Evolutionary conservation across 495 filamentous ascomycete genomes (phyloP), one percentile per base, ranked within the genome.

Genomic region (Oidiodendron maius): DNA sequence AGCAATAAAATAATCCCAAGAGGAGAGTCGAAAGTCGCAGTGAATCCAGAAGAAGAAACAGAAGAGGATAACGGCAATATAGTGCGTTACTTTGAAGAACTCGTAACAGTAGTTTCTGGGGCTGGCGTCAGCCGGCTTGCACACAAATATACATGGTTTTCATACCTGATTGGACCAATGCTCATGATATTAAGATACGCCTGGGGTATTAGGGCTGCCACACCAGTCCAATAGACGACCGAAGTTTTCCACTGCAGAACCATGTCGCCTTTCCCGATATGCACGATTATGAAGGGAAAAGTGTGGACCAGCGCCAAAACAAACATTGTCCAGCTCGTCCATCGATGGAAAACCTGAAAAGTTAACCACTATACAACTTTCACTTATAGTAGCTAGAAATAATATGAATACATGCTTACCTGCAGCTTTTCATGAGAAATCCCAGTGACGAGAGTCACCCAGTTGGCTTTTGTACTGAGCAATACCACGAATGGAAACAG

Each of bases 1-100:
- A 4, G 76, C 75, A 53, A 82, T 77, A 52, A 82, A 81, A 55
- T 83, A 84, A 54, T 81, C 75, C 78, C 77, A 80, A 25, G 76
- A 78, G 3, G 70, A 68, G 10, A 83, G 63, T 0, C 62, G 64
- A 57, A 71, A 78, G 54, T 78, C 72, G 51, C 78, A 82, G 57
- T 83, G 76, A 18, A 75, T 65, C 60, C 79, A 79, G 55, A 81
- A 74, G 58, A 76, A 76, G 13, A 81, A 45, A 3, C 75, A 61
- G 48, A 79, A 82, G 2, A 79, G 45, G n/a, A 72, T 40, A 0
- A 71, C 72, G 38, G 71, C 73, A 38, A 77, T 35, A 40, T 71
- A 70, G 48, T 82, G 78, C 0, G 71, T 71, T 8, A 62, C 60
- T 55, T 81, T 81, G 69, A 82, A 81, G 56, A 78, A 75, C 52